Conservation (phyloP, 192 early-diverging fungal genomes). For the Podila horticola region DNA sequence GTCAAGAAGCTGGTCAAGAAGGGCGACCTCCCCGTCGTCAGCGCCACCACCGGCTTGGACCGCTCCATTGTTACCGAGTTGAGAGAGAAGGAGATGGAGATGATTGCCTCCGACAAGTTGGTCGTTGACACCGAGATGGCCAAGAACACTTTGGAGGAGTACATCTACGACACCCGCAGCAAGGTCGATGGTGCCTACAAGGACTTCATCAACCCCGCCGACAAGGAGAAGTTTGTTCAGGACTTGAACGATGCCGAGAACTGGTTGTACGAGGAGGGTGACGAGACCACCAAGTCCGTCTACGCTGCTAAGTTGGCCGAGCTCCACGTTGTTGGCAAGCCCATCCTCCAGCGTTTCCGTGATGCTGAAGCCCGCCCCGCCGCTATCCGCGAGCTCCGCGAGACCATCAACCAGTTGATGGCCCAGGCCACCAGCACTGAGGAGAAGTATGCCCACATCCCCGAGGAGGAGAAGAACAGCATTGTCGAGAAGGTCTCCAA, state of each 20-base stretch:
- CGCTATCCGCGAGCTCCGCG: conserved; percentile 86
- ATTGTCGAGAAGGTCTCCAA: conserved; percentile 80
- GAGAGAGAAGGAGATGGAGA: conserved; percentile 85
- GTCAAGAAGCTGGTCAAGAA: conserved; percentile 94
- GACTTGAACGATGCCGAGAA: conserved; percentile 87
- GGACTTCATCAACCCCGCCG: conserved; percentile 77
- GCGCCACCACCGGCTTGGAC: conserved; percentile 70
- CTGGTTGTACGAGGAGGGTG: conserved; percentile 99
- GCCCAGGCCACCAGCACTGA: conserved; percentile 79
- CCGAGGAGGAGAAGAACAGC: conserved; percentile 84
- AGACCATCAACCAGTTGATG: conserved; percentile 78
- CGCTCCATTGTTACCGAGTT: conserved; percentile 68
- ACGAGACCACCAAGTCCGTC: conserved; percentile 91
- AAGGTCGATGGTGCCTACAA: conserved; percentile 82
- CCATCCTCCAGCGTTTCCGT: conserved; percentile 80
- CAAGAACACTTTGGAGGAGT: conserved; percentile 98
- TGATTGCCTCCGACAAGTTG: conserved; percentile 87
- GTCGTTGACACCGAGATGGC: conserved; percentile 93
- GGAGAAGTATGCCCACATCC: conserved; percentile 90
- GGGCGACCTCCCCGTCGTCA: conserved; percentile 81
- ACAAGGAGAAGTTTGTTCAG: conserved; percentile 75
- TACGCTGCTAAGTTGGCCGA: conserved; percentile 84
- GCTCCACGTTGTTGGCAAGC: conserved; percentile 86
- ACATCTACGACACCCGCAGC: conserved; percentile 94
- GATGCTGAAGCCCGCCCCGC: conserved; percentile 89